Evolutionary conservation across 2,329 filamentous ascomycete genomes (phyloP).

Genomic region (Aphanocladium album): DNA sequence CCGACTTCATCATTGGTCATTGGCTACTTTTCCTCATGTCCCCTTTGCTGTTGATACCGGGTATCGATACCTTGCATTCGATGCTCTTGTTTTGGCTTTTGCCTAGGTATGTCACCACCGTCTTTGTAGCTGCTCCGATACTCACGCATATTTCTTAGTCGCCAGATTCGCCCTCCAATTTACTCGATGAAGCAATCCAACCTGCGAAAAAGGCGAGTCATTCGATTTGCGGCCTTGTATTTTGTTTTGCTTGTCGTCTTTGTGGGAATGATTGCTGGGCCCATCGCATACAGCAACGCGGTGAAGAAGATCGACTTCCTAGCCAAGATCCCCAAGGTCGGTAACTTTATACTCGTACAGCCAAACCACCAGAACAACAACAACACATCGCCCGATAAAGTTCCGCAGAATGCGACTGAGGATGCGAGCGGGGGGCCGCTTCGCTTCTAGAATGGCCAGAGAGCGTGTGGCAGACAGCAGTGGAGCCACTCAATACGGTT

Average conservation of each 20-base stretch:
- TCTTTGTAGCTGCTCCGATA: not conserved
- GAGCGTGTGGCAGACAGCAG: too few relatives aligned
- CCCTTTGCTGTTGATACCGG: conserved; percentile 76
- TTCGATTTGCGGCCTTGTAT: conserved; percentile 91
- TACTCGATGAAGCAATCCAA: conserved; percentile 99
- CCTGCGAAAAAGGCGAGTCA: conserved; percentile 82
- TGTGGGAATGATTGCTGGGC: conserved; percentile 72
- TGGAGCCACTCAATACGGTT: too few relatives aligned
- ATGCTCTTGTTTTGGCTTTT: conserved; percentile 99
- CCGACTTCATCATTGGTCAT: conserved; percentile 90
- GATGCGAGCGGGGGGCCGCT: too few relatives aligned
- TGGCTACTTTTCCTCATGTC: conserved; percentile 88
- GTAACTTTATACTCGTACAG: not conserved
- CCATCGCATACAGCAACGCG: conserved; percentile 43
- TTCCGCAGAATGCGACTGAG: too few relatives aligned
- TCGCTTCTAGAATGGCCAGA: too few relatives aligned
- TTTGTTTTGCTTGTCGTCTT: conserved; percentile 82
- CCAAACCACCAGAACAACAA: conserved; percentile 1
- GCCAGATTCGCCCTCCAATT: conserved; percentile 96
- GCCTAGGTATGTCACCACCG: conserved; percentile 69
- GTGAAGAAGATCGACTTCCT: not conserved
- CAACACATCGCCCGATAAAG: not conserved
- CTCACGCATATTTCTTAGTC: conserved; percentile 49
- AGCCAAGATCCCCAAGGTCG: not conserved
- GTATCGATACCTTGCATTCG: conserved; percentile 91